phyloP scores from a whole-genome alignment of 202 grass and related monocot species.

The Setaria viridis region DNA sequence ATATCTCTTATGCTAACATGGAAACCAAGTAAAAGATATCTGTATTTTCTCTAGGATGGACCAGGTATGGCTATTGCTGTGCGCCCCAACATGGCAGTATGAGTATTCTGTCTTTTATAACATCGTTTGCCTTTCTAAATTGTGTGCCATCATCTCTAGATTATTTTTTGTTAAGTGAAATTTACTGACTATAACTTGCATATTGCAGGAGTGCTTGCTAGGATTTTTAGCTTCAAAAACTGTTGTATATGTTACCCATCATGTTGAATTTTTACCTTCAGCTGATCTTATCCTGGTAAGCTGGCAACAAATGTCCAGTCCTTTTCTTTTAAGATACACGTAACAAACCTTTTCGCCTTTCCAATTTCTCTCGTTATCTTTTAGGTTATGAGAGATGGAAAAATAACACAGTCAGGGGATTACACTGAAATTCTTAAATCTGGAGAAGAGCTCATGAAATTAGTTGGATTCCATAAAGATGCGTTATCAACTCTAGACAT shows the following conservation, averaged over 20 bases:
- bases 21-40: background rate
- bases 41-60: background rate
- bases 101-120: no score
- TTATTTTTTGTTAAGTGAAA: background rate
- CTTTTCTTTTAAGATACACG: background rate
- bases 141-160: no score
- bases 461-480: slow-evolving; percentile 67
- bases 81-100: background rate
- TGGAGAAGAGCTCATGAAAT: slow-evolving; percentile 61
- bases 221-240: slow-evolving; percentile 73
- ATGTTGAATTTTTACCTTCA: slow-evolving; percentile 75
- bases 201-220: slow-evolving; percentile 73
- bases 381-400: slow-evolving; percentile 32
- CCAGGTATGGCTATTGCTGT: background rate
- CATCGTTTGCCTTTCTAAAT: no score
- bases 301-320: slow-evolving; percentile 5
- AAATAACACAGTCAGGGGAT: slow-evolving; percentile 13
- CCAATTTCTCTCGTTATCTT: background rate
- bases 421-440: slow-evolving; percentile 59
- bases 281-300: slow-evolving; percentile 76
- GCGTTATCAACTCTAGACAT: slow-evolving; percentile 58
- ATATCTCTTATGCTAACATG: background rate
- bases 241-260: slow-evolving; percentile 81
- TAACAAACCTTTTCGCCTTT: background rate
- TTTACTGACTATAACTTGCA: background rate